A percentile compares a stretch with the other conserved stretches of the same genome.
Conservation (phyloP, 306 rosid genomes). For the Prinsepia uniflora region DNA sequence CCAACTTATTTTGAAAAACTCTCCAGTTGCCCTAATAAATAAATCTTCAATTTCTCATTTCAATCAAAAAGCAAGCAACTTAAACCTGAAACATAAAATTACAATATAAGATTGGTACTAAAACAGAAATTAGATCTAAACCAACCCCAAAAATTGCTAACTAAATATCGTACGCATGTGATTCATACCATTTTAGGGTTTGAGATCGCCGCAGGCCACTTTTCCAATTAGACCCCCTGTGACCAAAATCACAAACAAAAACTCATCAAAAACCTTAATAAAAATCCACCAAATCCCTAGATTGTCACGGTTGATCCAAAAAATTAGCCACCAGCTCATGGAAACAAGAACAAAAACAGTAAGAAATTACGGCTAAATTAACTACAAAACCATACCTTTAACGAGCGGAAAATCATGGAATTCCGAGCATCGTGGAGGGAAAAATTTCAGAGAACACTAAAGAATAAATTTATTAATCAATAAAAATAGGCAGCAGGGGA, state of each 20-base stretch:
- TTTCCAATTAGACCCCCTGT: neutral
- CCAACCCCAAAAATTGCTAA: neutral
- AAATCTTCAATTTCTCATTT: constrained; percentile 8
- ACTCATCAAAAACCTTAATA: neutral
- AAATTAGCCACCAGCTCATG: neutral
- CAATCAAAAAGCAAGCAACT: constrained; percentile 11
- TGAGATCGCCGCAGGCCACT: neutral
- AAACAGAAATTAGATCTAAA: neutral
- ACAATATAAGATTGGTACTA: neutral
- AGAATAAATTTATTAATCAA: neutral
- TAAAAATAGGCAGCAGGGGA: neutral
- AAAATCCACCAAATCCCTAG: neutral
- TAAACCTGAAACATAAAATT: constrained; percentile 16
- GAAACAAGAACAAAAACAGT: neutral
- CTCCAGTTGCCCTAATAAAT: neutral
- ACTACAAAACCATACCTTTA: neutral
- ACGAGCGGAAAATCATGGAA: constrained; percentile 5
- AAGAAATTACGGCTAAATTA: too few species aligned
- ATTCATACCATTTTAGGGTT: constrained; percentile 11
- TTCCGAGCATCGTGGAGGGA: constrained; percentile 14
- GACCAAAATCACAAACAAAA: neutral
- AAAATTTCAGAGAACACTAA: neutral
- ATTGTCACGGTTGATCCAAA: too few species aligned
- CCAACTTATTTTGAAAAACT: neutral
- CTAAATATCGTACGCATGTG: neutral